Evolutionary conservation across 2,329 filamentous ascomycete species (phyloP), one percentile per base, ranked within the genome.

Genomic region (Colletotrichum lupini): DNA sequence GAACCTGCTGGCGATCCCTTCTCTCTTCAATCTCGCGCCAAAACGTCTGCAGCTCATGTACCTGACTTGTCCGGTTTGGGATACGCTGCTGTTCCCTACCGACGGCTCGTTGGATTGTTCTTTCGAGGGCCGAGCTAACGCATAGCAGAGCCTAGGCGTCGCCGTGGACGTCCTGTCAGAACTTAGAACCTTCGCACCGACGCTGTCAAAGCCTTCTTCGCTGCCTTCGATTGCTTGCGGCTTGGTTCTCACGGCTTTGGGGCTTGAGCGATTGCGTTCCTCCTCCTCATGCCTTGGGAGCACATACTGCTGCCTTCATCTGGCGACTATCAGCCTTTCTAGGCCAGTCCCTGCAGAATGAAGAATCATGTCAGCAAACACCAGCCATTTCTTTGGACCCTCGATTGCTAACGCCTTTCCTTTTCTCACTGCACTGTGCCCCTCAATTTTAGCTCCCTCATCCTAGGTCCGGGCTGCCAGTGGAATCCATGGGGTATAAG

Each of bases 11-110:
- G 5, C 9, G 46, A 37, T 53, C 28, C n/a, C 32, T 55, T 28
- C 35, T 30, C 30, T n/a, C 55, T 30, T 57, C n/a, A 46, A 32
- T 4, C 42, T 63, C 24, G 22, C 60, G 8, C n/a, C n/a, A 11
- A 28, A 28, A 35, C 26, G 12, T 53, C 60, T 63, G 46, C 60
- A 63, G 46, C 14, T 32, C 46, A 53, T 42, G 42, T 69, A 46
- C 69, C 66, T 72, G 69, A 72, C 69, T 72, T 72, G 66, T 35
- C 66, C 66, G 37, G 58, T 55, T 72, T 64, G 53, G 65, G 66
- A 72, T 55, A 26, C 37, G 69, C 24, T 72, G 37, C 64, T 68
- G 65, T 58, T 35, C 28, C 5, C 61, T 53, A 52, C 30, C n/a
- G 28, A 26, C 26, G 14, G 46, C 64, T 62, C 26, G 37, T 63